Evolutionary conservation across 306 rosid species (phyloP).

Genomic region (Glycyrrhiza uralensis): DNA sequence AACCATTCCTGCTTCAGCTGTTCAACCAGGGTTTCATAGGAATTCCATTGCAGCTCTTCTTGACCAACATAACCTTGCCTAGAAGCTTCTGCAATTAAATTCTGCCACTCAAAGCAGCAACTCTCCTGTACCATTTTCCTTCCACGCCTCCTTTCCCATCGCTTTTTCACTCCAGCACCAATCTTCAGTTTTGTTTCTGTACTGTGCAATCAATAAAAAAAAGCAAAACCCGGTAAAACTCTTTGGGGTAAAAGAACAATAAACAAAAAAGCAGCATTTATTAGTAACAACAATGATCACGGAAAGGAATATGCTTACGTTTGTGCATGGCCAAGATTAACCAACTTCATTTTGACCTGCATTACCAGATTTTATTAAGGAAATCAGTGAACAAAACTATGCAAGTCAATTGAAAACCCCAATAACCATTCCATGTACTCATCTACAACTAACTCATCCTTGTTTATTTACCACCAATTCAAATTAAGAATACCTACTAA

Average conservation of each 20-base stretch:
- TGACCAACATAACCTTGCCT: constrained; percentile 66
- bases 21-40: constrained; percentile 54
- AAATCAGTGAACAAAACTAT: background rate
- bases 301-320: constrained; percentile 49
- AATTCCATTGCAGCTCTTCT: constrained; percentile 81
- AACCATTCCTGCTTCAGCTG: constrained; percentile 65
- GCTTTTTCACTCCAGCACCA: constrained; percentile 66
- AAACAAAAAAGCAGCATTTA: background rate
- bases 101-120: constrained; percentile 80
- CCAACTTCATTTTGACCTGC: constrained; percentile 92
- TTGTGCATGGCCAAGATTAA: constrained; percentile 83
- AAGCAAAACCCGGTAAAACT: background rate
- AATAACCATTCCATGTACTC: background rate
- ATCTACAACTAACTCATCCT: constrained; percentile 3
- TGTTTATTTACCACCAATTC: background rate
- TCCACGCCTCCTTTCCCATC: constrained; percentile 67
- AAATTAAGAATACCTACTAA: background rate
- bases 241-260: background rate
- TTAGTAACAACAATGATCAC: background rate
- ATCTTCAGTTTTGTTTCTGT: constrained; percentile 72
- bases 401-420: background rate
- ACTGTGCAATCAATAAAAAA: constrained; percentile 46
- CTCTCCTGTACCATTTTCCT: constrained; percentile 57
- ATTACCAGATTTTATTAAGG: constrained; percentile 25
- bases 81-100: constrained; percentile 79